Conservation (phyloP, 2,329 filamentous ascomycete species). For the Fusarium nanum region DNA sequence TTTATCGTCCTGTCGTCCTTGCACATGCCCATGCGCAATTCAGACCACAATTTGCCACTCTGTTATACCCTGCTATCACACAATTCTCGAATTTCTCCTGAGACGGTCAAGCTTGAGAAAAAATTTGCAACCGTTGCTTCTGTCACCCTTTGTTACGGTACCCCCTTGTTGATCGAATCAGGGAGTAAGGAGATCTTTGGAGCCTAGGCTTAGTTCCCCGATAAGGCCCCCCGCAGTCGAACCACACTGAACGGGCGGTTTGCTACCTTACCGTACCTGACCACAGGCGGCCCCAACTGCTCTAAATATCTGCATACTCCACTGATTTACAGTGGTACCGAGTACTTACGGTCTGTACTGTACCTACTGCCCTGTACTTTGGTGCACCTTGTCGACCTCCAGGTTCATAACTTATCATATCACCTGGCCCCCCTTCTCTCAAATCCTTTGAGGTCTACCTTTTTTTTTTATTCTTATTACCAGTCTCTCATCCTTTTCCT, state of each 20-base stretch:
- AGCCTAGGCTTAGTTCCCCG: slow-evolving; percentile 29
- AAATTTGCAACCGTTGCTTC: slow-evolving; percentile 36
- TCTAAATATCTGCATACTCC: slow-evolving; percentile 36
- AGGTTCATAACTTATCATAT: slow-evolving; percentile 41
- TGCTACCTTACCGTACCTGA: slow-evolving; percentile 15
- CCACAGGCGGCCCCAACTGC: slow-evolving; percentile 32
- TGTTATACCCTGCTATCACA: slow-evolving; percentile 45
- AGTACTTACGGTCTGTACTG: slow-evolving; percentile 37
- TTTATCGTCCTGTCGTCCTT: slow-evolving; percentile 45
- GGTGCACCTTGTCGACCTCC: slow-evolving; percentile 20
- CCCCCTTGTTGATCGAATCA: slow-evolving; percentile 39
- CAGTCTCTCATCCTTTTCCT: slow-evolving; percentile 20
- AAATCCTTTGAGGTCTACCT: slow-evolving; percentile 32
- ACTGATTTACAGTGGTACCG: slow-evolving; percentile 40
- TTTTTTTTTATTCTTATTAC: slow-evolving; percentile 11
- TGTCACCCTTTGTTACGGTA: slow-evolving; percentile 14
- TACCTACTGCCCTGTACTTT: slow-evolving; percentile 2
- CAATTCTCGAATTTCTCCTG: slow-evolving; percentile 44
- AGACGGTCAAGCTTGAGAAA: slow-evolving; percentile 41
- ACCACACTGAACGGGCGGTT: slow-evolving; percentile 42
- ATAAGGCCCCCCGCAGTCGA: slow-evolving; percentile 47
- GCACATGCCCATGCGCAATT: slow-evolving; percentile 44
- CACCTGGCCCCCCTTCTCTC: slow-evolving; percentile 26
- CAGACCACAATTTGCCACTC: slow-evolving; percentile 46
- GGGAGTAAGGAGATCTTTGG: slow-evolving; percentile 40